Base-by-base conservation (phyloP, 1,139 yeast genomes). In the Diutina scorzettiae region DNA sequence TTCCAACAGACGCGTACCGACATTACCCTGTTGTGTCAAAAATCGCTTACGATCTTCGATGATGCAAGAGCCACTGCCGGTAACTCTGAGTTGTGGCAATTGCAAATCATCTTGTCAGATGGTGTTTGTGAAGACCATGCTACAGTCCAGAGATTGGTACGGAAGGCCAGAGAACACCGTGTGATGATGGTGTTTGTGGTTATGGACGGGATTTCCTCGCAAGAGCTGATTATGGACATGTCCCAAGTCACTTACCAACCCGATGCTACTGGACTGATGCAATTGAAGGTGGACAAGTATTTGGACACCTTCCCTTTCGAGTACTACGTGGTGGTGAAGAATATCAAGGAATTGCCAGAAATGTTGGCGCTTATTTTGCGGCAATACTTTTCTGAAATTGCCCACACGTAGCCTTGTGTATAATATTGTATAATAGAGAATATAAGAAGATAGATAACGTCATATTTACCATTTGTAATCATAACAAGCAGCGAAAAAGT, bases 51-150 rank as follows among this genome's bases (percentile, higher is more conserved):
- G 45, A 73, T 86, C 32, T 91, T 93, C 58, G 79, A 76, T 43
- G 77, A 76, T 46, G 91, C 93, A 2, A 68, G 79, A 48, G 58
- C 76, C 3, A 57, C 66, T 3, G 64, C 73, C 7, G 28, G 27
- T 9, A 70, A 70, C 49, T 61, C 71, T 25, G 96, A 85, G 50
- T 71, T 85, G 55, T 91, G 97, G 96, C 96, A 87, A 62, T 69
- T 93, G 49, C 86, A 93, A 58, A 86, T 93, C 47, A 82, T 93
- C 48, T 72, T 93, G 37, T 85, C 96, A 3, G 98, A 91, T 64
- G 98, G 98, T 62, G 86, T 91, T 41, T 89, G 96, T 59, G 98
- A 91, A 59, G 93, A 86, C 57, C 98, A 91, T 59, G 91, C 75
- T 24, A 76, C 83, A 0, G 70, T 91, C 42, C 77, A 81, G 51